A percentile compares a stretch with the other conserved stretches of the same genome.
Evolutionary conservation across 176 grass and related monocot species (phyloP).

Genomic region (Eleusine indica): DNA sequence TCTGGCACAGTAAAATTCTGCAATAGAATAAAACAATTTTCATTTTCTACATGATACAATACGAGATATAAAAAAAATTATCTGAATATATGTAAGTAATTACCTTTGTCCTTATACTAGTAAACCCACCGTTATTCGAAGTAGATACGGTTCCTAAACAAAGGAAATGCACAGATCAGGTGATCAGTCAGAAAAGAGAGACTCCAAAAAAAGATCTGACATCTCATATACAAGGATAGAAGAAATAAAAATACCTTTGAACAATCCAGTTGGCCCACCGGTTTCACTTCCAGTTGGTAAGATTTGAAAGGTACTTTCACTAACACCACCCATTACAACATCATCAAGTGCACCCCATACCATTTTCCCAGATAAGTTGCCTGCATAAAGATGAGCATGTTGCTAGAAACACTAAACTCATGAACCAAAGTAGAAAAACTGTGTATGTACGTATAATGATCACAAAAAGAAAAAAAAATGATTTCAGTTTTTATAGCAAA

Average conservation of each 20-base stretch:
- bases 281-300: constrained; percentile 80
- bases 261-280: constrained; percentile 83
- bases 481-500: constrained; percentile 18
- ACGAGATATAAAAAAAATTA: not conserved
- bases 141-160: constrained; percentile 77
- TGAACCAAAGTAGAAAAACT: not conserved
- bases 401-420: not conserved
- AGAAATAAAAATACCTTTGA: constrained; percentile 68
- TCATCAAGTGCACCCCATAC: constrained; percentile 95
- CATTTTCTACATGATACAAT: not conserved
- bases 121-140: constrained; percentile 97
- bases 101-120: constrained; percentile 99
- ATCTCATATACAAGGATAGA: constrained; percentile 8
- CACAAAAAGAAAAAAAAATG: constrained; percentile 2
- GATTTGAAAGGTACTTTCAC: constrained; percentile 89
- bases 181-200: not conserved
- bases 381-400: constrained; percentile 42
- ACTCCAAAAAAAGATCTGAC: constrained; percentile 5
- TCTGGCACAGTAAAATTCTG: constrained; percentile 91
- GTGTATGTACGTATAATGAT: constrained; percentile 6
- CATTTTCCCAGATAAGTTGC: constrained; percentile 62
- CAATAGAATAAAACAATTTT: constrained; percentile 13
- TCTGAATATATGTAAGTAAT: constrained; percentile 28
- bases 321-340: constrained; percentile 98
- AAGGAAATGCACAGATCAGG: not conserved